Evolutionary conservation across 2,329 filamentous ascomycete genomes (phyloP).

Genomic region (Aspergillus pseudonomiae): DNA sequence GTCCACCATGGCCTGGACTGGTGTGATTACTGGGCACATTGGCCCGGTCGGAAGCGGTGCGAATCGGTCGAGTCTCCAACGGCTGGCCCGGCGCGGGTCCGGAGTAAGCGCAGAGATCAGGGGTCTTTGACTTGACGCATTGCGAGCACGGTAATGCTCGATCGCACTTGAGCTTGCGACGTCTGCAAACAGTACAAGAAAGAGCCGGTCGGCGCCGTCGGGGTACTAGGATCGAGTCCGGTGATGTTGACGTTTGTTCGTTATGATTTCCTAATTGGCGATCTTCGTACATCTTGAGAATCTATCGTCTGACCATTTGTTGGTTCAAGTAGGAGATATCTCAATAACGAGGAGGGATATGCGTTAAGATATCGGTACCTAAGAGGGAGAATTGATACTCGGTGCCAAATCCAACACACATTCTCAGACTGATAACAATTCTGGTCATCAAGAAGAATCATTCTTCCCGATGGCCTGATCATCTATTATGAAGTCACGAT

Average conservation of each 20-base stretch:
- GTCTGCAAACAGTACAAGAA: conserved; percentile 71
- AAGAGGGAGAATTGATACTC: not conserved
- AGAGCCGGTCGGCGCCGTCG: conserved; percentile 66
- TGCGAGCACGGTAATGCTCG: conserved; percentile 72
- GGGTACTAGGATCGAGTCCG: conserved; percentile 34
- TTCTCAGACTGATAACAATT: not conserved
- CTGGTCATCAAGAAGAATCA: not conserved
- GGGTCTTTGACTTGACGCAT: conserved; percentile 54
- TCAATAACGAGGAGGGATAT: not conserved
- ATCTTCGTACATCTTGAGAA: conserved; percentile 7
- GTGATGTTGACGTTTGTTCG: not conserved
- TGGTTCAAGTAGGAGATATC: not conserved
- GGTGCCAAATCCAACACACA: not conserved
- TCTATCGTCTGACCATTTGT: not conserved
- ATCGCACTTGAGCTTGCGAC: conserved; percentile 78
- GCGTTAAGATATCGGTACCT: not conserved
- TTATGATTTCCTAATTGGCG: not conserved
- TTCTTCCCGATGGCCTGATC: conserved; percentile 5
- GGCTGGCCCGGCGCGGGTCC: conserved; percentile 22
- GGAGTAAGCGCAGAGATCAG: conserved; percentile 57
- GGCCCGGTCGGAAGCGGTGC: conserved; percentile 9
- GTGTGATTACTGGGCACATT: conserved; percentile 13
- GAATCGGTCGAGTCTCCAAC: conserved; percentile 10
- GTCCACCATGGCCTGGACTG: conserved; percentile 25
- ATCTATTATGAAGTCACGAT: not conserved